Conservation (phyloP, 441 rosid species). For the Jatropha multifida region DNA sequence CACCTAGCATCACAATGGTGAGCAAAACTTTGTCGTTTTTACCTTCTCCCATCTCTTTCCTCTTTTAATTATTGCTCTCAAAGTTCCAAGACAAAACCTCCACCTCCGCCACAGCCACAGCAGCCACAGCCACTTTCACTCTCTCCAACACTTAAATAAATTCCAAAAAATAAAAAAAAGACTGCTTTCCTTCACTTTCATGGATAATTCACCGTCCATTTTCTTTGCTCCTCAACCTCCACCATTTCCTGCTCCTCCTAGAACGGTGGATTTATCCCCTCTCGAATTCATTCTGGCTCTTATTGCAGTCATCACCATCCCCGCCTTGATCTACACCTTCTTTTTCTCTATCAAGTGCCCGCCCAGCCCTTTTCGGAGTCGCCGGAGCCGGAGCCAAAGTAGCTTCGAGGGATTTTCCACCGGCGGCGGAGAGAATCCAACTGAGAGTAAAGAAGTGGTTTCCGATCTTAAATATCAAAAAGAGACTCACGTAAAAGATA, state of each 20-base stretch:
- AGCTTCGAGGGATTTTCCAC: neutral
- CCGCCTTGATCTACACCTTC: conserved; percentile 64
- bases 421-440: neutral
- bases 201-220: conserved; percentile 43
- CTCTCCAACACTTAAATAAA: neutral
- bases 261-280: conserved; percentile 62
- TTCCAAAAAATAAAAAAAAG: neutral
- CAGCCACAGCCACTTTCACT: neutral
- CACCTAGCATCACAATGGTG: neutral
- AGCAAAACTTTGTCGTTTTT: neutral
- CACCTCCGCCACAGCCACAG: neutral
- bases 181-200: neutral
- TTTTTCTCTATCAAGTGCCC: conserved; percentile 60
- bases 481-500: conserved; percentile 47
- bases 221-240: conserved; percentile 43
- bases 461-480: conserved; percentile 39
- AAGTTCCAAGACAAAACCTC: neutral
- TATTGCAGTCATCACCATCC: conserved; percentile 69
- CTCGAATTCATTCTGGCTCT: conserved; percentile 65
- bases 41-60: neutral
- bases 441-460: conserved; percentile 17
- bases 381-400: conserved; percentile 14
- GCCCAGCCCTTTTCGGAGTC: conserved; percentile 20
- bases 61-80: conserved; percentile 3
- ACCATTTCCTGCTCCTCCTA: conserved; percentile 53